A percentile compares a stretch with the other conserved stretches of the same genome.
phyloP scores from a whole-genome alignment of 1,139 yeast genomes.

The Blastobotrys petasosporus region DNA sequence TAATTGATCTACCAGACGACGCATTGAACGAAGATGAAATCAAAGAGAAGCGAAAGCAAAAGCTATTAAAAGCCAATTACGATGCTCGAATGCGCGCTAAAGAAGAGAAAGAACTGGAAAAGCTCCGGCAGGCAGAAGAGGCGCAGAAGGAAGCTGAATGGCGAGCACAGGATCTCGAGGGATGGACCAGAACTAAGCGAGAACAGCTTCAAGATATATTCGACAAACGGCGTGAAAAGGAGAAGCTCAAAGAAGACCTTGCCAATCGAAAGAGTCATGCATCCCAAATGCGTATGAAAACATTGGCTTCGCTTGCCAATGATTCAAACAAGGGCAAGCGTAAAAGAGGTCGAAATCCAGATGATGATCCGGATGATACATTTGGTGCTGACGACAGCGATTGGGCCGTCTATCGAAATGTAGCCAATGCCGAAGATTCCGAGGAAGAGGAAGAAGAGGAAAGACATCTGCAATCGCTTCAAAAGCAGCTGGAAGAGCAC shows the following conservation, averaged over 20 bases:
- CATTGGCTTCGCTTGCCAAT: constrained; percentile 79
- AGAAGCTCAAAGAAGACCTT: constrained; percentile 67
- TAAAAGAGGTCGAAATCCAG: constrained; percentile 48
- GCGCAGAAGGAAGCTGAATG: constrained; percentile 60
- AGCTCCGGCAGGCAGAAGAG: constrained; percentile 41
- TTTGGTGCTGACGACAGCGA: constrained; percentile 96
- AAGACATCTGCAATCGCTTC: constrained; percentile 57
- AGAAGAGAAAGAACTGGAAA: constrained; percentile 66
- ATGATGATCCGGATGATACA: constrained; percentile 87
- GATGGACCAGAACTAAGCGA: constrained; percentile 75
- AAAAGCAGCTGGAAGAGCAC: constrained; percentile 64
- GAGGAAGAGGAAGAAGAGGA: constrained; percentile 74
- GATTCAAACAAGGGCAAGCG: constrained; percentile 43
- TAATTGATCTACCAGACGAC: constrained; percentile 74
- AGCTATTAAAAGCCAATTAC: constrained; percentile 72
- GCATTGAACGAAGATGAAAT: constrained; percentile 73
- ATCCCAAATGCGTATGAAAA: constrained; percentile 89
- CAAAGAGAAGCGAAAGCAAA: constrained; percentile 82
- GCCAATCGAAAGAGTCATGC: constrained; percentile 87
- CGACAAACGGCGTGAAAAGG: constrained; percentile 56
- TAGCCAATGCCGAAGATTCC: constrained; percentile 64
- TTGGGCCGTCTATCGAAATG: constrained; percentile 87
- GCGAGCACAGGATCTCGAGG: constrained; percentile 67
- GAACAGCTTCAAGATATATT: constrained; percentile 52
- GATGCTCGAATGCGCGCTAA: constrained; percentile 85